Percentiles rank a stretch among this genome's conserved stretches.
Conservation (phyloP, 1,284 basidiomycete genomes). For the Wallemia mellicola region DNA sequence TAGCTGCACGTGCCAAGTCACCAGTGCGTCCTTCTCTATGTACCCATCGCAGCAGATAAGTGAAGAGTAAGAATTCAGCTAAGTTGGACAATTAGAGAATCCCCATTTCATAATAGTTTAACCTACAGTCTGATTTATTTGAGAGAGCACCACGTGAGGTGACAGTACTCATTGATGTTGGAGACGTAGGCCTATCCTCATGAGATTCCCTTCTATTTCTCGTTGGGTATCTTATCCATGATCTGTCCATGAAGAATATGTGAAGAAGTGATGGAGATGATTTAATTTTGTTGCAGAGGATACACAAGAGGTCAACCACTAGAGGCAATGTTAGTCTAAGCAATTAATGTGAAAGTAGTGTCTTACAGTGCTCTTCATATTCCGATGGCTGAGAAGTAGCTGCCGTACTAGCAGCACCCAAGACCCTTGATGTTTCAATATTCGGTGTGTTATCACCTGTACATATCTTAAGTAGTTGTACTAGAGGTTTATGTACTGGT, state of each 20-base stretch:
- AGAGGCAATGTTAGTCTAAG: slow-evolving; percentile 3
- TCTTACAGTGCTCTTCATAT: slow-evolving; percentile 54
- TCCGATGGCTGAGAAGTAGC: slow-evolving; percentile 38
- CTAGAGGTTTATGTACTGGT: slow-evolving; percentile 59
- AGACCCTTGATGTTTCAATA: slow-evolving; percentile 36
- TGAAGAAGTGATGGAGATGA: slow-evolving; percentile 67
- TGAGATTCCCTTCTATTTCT: slow-evolving; percentile 2
- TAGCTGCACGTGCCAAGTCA: slow-evolving; percentile 68
- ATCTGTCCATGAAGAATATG: slow-evolving; percentile 81
- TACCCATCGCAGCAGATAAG: slow-evolving; percentile 77
- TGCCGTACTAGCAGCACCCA: slow-evolving; percentile 50
- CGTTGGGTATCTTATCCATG: slow-evolving; percentile 8
- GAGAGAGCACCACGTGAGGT: slow-evolving; percentile 19
- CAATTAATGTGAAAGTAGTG: not conserved
- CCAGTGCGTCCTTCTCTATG: slow-evolving; percentile 82
- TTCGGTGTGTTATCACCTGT: slow-evolving; percentile 44
- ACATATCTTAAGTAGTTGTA: slow-evolving; percentile 56
- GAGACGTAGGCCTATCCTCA: slow-evolving; percentile 19
- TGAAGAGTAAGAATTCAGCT: slow-evolving; percentile 81
- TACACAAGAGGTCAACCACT: slow-evolving; percentile 73
- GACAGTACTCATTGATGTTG: slow-evolving; percentile 28
- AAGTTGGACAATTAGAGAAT: too few relatives aligned
- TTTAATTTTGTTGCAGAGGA: slow-evolving; percentile 61
- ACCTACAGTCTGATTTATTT: slow-evolving; percentile 2
- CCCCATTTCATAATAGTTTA: too few relatives aligned